Percentiles rank a stretch among this genome's conserved stretches.
phyloP scores from a whole-genome alignment of 768 basidiomycete species.

The Mycena crocata region DNA sequence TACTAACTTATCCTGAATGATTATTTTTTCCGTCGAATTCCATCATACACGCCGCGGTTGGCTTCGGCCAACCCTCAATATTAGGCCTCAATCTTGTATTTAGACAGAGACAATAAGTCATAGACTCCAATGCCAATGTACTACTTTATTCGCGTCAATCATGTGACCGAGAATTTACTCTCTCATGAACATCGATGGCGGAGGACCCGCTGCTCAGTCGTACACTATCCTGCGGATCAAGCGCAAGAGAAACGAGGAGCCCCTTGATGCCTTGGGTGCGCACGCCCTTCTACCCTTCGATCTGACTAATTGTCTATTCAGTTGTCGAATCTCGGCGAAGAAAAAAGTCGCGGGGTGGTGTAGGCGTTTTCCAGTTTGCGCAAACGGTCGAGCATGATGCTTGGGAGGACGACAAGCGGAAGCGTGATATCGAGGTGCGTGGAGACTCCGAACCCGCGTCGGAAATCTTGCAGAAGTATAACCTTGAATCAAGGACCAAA shows the following conservation, averaged over 20 bases:
- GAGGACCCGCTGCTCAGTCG: constrained; percentile 46
- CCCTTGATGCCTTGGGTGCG: constrained; percentile 83
- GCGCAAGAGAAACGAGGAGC: constrained; percentile 84
- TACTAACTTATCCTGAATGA: too few relatives aligned
- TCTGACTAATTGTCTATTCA: constrained; percentile 40
- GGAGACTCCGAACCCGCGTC: background rate
- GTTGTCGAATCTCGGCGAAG: constrained; percentile 74
- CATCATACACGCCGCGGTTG: too few relatives aligned
- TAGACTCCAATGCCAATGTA: too few relatives aligned
- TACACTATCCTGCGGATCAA: constrained; percentile 87
- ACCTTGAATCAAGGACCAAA: constrained; percentile 60
- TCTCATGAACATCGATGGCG: constrained; percentile 44
- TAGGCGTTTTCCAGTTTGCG: constrained; percentile 83
- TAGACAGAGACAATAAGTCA: too few relatives aligned
- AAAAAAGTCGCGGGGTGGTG: constrained; percentile 69
- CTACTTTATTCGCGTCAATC: background rate
- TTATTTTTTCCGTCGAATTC: too few relatives aligned
- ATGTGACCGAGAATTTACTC: constrained; percentile 9
- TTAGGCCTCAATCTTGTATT: too few relatives aligned
- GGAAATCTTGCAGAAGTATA: constrained; percentile 4
- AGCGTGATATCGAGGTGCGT: constrained; percentile 73
- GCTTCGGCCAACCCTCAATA: too few relatives aligned
- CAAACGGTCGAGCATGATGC: constrained; percentile 78
- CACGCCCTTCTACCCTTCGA: constrained; percentile 19
- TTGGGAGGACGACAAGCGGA: constrained; percentile 71